Evolutionary conservation across 805 yeast genomes (phyloP), one percentile per base, ranked within the genome.

Genomic region (Deakozyma indianensis): DNA sequence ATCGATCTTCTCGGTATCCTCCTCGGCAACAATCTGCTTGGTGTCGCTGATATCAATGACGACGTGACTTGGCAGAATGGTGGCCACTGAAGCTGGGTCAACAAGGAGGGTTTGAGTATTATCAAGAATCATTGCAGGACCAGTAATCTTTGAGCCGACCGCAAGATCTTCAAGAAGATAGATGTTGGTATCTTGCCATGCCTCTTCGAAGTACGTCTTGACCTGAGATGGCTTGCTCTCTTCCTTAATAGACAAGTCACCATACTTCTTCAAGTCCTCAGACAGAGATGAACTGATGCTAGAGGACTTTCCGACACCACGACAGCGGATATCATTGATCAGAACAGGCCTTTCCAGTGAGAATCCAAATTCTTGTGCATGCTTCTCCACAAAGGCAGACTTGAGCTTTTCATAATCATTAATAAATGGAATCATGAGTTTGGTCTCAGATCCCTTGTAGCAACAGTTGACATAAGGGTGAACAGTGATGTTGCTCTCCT

Each of bases 401-500:
- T 59, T 55, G 53, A 71, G 74, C 23, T 66, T 63, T 48, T 59
- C 44, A 24, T 48, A 54, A 11, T 23, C 22, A 14, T 28, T 42
- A 23, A 3, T 11, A 27, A 46, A 49, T 3, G 41, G 29, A n/a
- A 83, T 75, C 83, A 87, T 81, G 50, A 88, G 64, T 35, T 82
- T 79, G 2, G 95, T 82, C 56, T 88, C 96, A n/a, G 95, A 81
- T 5, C 96, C 96, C 50, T 76, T 76, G 57, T 83, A 88, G 56
- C 94, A 71, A 69, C 87, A 65, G 57, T 87, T 87, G 50, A 87
- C 64, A 53, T 73, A 83, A 41, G 73, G 73, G 55, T 86, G 94
- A 45, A 71, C 67, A 22, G 55, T 58, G 22, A 84, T 70, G 22
- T 68, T 63, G 3, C 62, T 59, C 3, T 60, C 60, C 0, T 53